Conservation (phyloP, 1,139 yeast species). For the Diutina rugosa region DNA sequence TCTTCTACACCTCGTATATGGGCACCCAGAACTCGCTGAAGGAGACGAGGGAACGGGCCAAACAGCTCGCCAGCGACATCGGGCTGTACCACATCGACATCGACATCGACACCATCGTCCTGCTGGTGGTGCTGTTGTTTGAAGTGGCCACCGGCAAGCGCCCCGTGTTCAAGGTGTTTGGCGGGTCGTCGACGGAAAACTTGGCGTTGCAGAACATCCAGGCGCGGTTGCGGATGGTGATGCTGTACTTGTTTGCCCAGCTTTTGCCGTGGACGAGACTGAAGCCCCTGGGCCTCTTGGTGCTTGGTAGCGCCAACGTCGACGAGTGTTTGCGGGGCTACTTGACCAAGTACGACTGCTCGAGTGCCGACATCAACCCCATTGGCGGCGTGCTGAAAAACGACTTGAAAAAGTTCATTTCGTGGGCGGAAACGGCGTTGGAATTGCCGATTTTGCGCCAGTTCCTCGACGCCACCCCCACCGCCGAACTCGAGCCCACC, state of each 20-base stretch:
- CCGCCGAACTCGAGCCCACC: conserved; percentile 96
- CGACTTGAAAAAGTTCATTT: conserved; percentile 75
- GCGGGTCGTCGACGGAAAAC: conserved; percentile 86
- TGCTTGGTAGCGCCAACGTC: conserved; percentile 93
- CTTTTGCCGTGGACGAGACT: conserved; percentile 84
- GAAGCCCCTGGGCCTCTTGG: conserved; percentile 68
- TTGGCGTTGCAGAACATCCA: conserved; percentile 91
- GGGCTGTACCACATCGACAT: conserved; percentile 88
- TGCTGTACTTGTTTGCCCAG: conserved; percentile 88
- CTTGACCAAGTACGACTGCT: conserved; percentile 91
- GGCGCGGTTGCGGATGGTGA: conserved; percentile 90
- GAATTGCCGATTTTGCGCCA: conserved; percentile 65
- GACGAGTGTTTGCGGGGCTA: conserved; percentile 95
- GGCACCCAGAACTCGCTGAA: conserved; percentile 86
- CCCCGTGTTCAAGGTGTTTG: conserved; percentile 84
- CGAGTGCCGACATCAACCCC: conserved; percentile 94
- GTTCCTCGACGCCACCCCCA: conserved; percentile 84
- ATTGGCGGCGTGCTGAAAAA: conserved; percentile 95
- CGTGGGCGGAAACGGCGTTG: conserved; percentile 59
- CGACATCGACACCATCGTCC: conserved; percentile 79
- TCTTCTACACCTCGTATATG: conserved; percentile 89
- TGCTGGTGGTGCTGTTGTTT: conserved; percentile 62
- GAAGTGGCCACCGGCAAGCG: conserved; percentile 81
- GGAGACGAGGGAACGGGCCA: conserved; percentile 83
- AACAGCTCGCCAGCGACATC: conserved; percentile 54